Percentiles rank a stretch among this genome's conserved stretches.
These are phyloP conservation scores for Volvariella surrecta DNA, from an alignment of 1,284 basidiomycete species.

Conservation along the genomic window DNA sequence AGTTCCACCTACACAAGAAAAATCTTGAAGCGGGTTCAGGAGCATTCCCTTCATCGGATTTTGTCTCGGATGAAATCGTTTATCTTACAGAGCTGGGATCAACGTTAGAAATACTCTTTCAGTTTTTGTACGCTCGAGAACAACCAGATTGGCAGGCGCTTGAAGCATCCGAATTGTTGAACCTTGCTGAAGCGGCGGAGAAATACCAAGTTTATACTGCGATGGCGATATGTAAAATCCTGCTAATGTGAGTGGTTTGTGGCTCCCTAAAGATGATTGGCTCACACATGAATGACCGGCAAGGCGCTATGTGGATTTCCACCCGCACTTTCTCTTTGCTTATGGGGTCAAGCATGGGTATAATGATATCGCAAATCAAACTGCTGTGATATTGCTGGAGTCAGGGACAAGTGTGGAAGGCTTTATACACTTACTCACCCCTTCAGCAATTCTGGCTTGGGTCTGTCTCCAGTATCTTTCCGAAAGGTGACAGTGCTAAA, in stretches of 20 bases:
- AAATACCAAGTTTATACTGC: conserved; percentile 13
- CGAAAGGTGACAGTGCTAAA: no score
- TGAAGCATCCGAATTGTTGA: conserved; percentile 5
- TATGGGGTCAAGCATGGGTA: conserved; percentile 4
- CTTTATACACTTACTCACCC: no score
- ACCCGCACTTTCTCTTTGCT: conserved; percentile 2
- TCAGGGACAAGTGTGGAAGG: no score
- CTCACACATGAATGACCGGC: no score
- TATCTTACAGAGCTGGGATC: conserved; percentile 7
- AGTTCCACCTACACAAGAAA: no score
- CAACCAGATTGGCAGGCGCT: conserved; percentile 9
- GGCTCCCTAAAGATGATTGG: neutral
- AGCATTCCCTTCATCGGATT: no score
- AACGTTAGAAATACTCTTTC: conserved; percentile 10
- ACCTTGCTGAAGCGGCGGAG: conserved; percentile 12
- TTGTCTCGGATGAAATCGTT: conserved; percentile 5
- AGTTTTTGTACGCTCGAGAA: conserved; percentile 11
- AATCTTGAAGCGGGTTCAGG: no score
- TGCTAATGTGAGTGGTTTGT: conserved; percentile 7
- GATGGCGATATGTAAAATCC: conserved; percentile 10
- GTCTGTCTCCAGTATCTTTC: no score
- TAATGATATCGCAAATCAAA: neutral
- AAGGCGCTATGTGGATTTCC: neutral
- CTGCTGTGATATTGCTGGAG: neutral
- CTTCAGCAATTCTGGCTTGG: no score